Conservation (phyloP, 1,284 basidiomycete genomes). For the Chalciporus sp. region DNA sequence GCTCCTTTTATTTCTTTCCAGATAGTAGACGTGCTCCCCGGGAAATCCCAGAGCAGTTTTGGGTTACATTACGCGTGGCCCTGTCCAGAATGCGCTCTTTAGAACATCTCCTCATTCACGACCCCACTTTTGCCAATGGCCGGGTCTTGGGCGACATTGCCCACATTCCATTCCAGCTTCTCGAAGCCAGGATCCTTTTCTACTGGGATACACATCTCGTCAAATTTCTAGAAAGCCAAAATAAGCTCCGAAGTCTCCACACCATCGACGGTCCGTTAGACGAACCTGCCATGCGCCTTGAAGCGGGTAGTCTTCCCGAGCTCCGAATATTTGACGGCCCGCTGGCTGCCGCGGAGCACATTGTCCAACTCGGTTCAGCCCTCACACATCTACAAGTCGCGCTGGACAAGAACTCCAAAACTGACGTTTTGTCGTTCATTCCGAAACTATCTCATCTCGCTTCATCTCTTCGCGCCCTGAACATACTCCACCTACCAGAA, state of each 20-base stretch:
- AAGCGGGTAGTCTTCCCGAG: conserved; percentile 33
- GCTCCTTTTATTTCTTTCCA: conserved; percentile 29
- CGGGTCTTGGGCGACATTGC: conserved; percentile 33
- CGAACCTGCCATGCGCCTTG: conserved; percentile 27
- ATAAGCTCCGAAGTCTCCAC: conserved; percentile 32
- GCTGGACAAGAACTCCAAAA: conserved; percentile 28
- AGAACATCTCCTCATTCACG: conserved; percentile 31
- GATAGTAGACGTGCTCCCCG: conserved; percentile 18
- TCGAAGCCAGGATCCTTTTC: conserved; percentile 31
- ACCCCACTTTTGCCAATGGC: conserved; percentile 26
- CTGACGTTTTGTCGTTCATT: conserved; percentile 29
- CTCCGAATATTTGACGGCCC: conserved; percentile 33
- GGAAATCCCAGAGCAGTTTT: conserved; percentile 31
- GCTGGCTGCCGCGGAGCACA: conserved; percentile 29
- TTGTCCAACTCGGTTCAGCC: conserved; percentile 26
- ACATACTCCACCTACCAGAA: conserved; percentile 35
- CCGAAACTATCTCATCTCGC: conserved; percentile 27
- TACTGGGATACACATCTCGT: conserved; percentile 31
- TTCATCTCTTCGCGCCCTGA: conserved; percentile 35
- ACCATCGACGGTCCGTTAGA: conserved; percentile 27
- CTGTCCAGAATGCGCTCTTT: conserved; percentile 31
- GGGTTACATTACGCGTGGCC: conserved; percentile 27
- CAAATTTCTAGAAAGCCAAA: conserved; percentile 38
- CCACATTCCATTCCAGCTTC: conserved; percentile 35
- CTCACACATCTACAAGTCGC: conserved; percentile 32